These are phyloP conservation scores for Geranium rotundifolium DNA, from an alignment of 345 rosid species.

Conservation along the genomic window DNA sequence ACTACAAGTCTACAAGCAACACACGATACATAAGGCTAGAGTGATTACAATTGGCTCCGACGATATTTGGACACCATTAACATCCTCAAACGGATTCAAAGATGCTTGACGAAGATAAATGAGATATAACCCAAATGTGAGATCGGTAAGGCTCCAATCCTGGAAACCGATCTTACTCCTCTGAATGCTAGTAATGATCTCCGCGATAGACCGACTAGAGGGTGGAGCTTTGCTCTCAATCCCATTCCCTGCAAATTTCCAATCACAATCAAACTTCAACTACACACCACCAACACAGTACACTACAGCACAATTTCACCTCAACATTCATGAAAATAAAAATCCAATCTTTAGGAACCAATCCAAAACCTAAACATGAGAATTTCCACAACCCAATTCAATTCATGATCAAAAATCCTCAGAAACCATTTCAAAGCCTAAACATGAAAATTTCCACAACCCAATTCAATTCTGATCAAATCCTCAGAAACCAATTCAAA, in stretches of 20 bases:
- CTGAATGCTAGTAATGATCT: slow-evolving; percentile 81
- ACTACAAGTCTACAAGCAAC: background rate
- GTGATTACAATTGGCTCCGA: slow-evolving; percentile 51
- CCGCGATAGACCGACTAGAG: slow-evolving; percentile 50
- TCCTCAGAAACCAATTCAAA: no score
- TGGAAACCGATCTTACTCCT: slow-evolving; percentile 74
- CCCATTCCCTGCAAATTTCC: slow-evolving; percentile 32
- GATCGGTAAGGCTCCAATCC: slow-evolving; percentile 93
- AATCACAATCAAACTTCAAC: slow-evolving; percentile 7
- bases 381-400: no score
- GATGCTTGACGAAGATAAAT: slow-evolving; percentile 83
- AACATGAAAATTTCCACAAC: background rate
- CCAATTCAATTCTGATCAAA: background rate
- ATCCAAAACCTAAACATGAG: no score
- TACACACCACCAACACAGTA: background rate
- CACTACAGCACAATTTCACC: no score
- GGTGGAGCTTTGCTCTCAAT: slow-evolving; percentile 36
- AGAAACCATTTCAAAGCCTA: no score
- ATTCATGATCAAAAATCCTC: no score
- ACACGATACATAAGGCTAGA: background rate
- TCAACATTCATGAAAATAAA: no score
- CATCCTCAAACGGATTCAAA: slow-evolving; percentile 49
- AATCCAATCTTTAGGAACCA: no score
- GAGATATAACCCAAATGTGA: slow-evolving; percentile 82
- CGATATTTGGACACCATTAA: slow-evolving; percentile 54